A percentile compares a stretch with the other conserved stretches of the same genome.
phyloP scores from a whole-genome alignment of 2,329 filamentous ascomycete species.

The Venturiaceae sp. region DNA sequence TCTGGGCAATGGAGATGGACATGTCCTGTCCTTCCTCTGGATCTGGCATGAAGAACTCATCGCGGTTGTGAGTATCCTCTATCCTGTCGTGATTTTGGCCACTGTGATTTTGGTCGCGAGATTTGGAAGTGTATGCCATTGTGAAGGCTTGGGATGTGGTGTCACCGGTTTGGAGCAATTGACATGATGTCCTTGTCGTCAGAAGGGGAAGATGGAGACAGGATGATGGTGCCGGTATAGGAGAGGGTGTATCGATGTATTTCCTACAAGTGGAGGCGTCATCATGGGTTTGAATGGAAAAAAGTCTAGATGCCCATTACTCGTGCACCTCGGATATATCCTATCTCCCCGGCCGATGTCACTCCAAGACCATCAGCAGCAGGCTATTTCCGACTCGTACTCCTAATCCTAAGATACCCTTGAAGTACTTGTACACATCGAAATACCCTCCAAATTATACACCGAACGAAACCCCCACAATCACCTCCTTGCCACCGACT shows the following conservation, averaged over 20 bases:
- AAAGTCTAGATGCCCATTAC: too few species aligned
- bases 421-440: too few species aligned
- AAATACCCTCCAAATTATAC: too few species aligned
- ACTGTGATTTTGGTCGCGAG: conserved; percentile 2
- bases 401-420: too few species aligned
- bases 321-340: too few species aligned
- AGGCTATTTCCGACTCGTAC: too few species aligned
- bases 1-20: conserved; percentile 55
- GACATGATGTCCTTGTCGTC: background rate
- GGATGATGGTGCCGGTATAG: background rate
- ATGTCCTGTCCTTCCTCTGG: conserved; percentile 1
- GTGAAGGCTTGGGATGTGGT: background rate
- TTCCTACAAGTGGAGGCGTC: too few species aligned
- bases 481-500: too few species aligned
- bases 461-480: too few species aligned
- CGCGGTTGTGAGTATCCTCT: conserved; percentile 7
- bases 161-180: background rate
- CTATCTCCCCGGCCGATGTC: too few species aligned
- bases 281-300: too few species aligned
- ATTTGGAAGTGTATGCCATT: background rate
- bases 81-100: conserved; percentile 30
- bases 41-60: background rate
- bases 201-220: background rate
- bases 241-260: background rate
- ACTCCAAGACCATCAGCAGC: too few species aligned